Percentiles rank a stretch among this genome's conserved stretches.
phyloP scores from a whole-genome alignment of 192 early-diverging fungal genomes.

The Backusella liffmaniae region DNA sequence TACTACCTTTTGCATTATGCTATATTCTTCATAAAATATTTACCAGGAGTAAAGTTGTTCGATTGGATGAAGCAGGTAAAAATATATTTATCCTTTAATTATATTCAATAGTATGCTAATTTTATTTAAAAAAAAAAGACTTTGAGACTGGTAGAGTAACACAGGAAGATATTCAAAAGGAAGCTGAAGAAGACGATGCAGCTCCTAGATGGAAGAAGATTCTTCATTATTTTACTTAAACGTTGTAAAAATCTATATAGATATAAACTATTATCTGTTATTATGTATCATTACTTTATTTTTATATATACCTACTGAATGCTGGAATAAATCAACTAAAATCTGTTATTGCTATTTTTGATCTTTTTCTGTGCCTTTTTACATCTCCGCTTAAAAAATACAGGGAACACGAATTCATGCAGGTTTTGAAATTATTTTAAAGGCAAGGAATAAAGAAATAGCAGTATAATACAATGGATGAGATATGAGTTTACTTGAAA shows the following conservation, averaged over 20 bases:
- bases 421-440: too few species aligned
- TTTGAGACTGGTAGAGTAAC: slow-evolving; percentile 26
- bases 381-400: too few species aligned
- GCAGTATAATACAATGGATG: too few species aligned
- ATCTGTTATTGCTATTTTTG: too few species aligned
- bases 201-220: background rate
- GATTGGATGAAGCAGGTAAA: slow-evolving; percentile 59
- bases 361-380: too few species aligned
- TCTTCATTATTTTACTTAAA: slow-evolving; percentile 14
- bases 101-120: background rate
- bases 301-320: too few species aligned
- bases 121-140: background rate
- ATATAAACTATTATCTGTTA: too few species aligned
- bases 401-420: too few species aligned
- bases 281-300: too few species aligned
- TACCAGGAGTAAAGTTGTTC: slow-evolving; percentile 44
- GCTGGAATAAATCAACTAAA: too few species aligned
- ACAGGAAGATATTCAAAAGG: slow-evolving; percentile 12
- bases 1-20: slow-evolving; percentile 57
- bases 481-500: too few species aligned
- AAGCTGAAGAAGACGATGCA: slow-evolving; percentile 15
- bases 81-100: background rate
- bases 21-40: slow-evolving; percentile 60
- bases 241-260: slow-evolving; percentile 13
- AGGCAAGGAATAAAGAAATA: too few species aligned